Percentiles rank a stretch among this genome's conserved stretches.
These are phyloP conservation scores for Aspergillus sparsus DNA, from an alignment of 495 filamentous ascomycete species.

Conservation along the genomic window DNA sequence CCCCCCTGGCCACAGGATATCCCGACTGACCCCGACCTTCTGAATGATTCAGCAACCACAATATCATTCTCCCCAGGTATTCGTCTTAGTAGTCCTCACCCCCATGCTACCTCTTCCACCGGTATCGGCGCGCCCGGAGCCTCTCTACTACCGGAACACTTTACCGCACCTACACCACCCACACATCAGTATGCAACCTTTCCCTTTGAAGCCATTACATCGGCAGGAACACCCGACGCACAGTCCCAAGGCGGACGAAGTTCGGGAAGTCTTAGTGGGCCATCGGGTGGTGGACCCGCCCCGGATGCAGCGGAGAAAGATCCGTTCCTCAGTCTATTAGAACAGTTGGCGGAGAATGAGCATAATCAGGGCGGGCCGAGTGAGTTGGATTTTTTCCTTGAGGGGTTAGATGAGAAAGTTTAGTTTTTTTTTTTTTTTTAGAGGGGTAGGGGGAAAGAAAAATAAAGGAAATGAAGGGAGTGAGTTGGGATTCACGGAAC, in stretches of 20 bases:
- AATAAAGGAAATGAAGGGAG: neutral
- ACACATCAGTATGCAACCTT: slow-evolving; percentile 49
- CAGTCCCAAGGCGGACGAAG: slow-evolving; percentile 12
- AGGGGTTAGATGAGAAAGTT: slow-evolving; percentile 21
- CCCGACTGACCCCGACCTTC: slow-evolving; percentile 22
- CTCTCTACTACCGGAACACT: slow-evolving; percentile 4
- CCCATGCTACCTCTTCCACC: slow-evolving; percentile 18
- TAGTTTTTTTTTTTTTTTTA: neutral
- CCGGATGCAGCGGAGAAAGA: slow-evolving; percentile 60
- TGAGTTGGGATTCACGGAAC: neutral
- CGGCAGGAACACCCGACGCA: slow-evolving; percentile 39
- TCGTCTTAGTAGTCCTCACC: neutral
- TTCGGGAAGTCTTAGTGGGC: neutral
- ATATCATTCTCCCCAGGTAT: neutral
- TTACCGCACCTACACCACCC: slow-evolving; percentile 28
- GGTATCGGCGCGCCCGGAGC: too few species aligned
- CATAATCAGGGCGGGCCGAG: slow-evolving; percentile 59
- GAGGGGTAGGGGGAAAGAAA: neutral
- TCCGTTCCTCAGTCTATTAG: slow-evolving; percentile 74
- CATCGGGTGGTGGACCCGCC: slow-evolving; percentile 18
- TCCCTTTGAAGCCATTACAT: slow-evolving; percentile 39
- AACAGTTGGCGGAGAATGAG: slow-evolving; percentile 80
- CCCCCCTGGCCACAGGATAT: slow-evolving; percentile 18
- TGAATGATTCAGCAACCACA: neutral
- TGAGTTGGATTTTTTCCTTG: slow-evolving; percentile 71